Base-by-base conservation (phyloP, 148 eudicot species). In the Rhododendron ferrugineum region DNA sequence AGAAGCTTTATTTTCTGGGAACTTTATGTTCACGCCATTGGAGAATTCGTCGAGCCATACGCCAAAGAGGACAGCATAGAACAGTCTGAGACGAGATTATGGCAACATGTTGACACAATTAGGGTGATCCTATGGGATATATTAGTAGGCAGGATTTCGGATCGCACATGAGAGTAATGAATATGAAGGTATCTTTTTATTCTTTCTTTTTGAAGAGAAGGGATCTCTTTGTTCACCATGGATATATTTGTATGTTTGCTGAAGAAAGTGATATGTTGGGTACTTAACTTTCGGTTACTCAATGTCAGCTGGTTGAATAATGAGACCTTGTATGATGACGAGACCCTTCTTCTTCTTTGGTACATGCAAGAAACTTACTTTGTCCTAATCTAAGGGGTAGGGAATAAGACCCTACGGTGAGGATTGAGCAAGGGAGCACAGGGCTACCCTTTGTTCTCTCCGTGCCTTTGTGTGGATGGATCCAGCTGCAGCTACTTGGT, bases 1-100 rank as follows among this genome's bases (percentile, higher is more conserved):
- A 85, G 92, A 90, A 87, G 87, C 92, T 82, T 78, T 92, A 78
- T 84, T 84, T 47, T 88, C 92, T 32, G 94, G 94, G 36, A 92
- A 92, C 87, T 92, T 92, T 85, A 75, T 87, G 87, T 92, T 92
- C 89, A 90, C 91, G 8, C 42, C 90, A 36, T 70, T 92, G 74
- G 88, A 89, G 78, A 30, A 68, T 26, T 11, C 74, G 6, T 68
- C 20, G 13, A 28, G 16, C 2, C 74, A 30, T 68, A 26, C 18
- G 15, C 74, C 18, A 28, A 44, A 16, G 74, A 34, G 56, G 54
- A 62, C 78, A 83, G 56, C 68, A 11, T 44, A 46, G 10, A 18
- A 42, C 44, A 76, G 46, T 49, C 49, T 47, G 82, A 42, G 64
- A 60, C 3, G 60, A 54, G 70, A 64, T 8, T 44, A 18, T 64